Evolutionary conservation across 371 early-diverging fungal species (phyloP).

Genomic region (Mucor indicus): DNA sequence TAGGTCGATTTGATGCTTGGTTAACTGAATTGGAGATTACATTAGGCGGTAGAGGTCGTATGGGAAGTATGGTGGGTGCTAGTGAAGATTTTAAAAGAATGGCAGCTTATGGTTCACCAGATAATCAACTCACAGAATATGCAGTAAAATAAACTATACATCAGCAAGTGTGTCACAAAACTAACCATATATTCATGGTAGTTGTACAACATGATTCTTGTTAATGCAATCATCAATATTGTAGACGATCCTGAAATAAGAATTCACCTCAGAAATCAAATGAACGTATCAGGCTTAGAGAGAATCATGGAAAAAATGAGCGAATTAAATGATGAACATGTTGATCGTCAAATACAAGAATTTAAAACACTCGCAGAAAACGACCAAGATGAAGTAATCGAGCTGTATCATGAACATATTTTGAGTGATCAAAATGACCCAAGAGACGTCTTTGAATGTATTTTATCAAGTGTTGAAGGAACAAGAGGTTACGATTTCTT

Average conservation of each 20-base stretch:
- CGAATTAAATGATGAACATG: constrained; percentile 62
- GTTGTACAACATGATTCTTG: constrained; percentile 77
- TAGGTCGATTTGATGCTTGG: constrained; percentile 82
- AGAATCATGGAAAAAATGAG: constrained; percentile 73
- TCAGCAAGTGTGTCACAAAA: not conserved
- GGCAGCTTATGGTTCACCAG: constrained; percentile 57
- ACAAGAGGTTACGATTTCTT: constrained; percentile 77
- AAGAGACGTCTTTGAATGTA: constrained; percentile 74
- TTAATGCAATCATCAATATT: constrained; percentile 81
- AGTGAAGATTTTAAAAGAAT: constrained; percentile 71
- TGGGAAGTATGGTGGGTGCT: constrained; percentile 82
- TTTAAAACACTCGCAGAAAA: constrained; percentile 71
- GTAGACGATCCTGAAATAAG: constrained; percentile 77
- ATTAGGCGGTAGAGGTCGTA: constrained; percentile 76
- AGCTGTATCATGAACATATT: constrained; percentile 73
- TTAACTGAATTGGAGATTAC: constrained; percentile 67
- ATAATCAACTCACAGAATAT: constrained; percentile 76
- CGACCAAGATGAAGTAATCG: constrained; percentile 77
- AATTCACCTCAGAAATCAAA: constrained; percentile 75
- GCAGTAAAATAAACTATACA: constrained; percentile 35
- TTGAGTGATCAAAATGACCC: constrained; percentile 79
- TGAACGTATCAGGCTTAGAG: constrained; percentile 72
- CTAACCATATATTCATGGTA: constrained; percentile 4
- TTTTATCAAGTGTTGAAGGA: constrained; percentile 70
- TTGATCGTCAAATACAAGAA: constrained; percentile 73